Evolutionary conservation across 2,329 filamentous ascomycete genomes (phyloP).

Genomic region (Colletotrichum incanum): DNA sequence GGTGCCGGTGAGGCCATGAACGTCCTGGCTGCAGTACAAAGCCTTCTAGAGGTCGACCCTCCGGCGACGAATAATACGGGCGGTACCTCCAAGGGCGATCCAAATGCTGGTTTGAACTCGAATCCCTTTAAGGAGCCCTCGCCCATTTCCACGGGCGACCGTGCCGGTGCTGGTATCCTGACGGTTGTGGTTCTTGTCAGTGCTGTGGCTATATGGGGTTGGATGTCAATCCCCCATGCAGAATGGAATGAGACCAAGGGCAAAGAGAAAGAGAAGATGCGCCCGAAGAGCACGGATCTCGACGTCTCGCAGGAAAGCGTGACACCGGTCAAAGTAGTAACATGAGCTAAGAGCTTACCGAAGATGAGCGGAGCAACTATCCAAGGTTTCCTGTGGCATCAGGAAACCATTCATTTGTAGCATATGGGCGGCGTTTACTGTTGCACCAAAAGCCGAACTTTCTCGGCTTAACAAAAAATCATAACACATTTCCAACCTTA

Average conservation of each 20-base stretch:
- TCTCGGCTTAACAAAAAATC: not conserved
- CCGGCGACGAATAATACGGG: constrained; percentile 65
- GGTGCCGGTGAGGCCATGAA: constrained; percentile 75
- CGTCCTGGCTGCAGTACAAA: constrained; percentile 68
- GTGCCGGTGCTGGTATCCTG: constrained; percentile 76
- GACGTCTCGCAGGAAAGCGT: constrained; percentile 24
- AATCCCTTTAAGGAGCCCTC: constrained; percentile 22
- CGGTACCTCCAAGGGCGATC: constrained; percentile 65
- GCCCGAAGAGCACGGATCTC: not conserved
- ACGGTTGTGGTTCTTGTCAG: constrained; percentile 72
- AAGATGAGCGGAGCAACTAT: not conserved
- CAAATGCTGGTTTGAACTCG: constrained; percentile 38
- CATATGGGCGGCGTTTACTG: constrained; percentile 12
- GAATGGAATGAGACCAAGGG: constrained; percentile 36
- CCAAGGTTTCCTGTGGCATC: no score
- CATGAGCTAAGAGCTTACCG: not conserved
- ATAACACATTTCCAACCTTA: not conserved
- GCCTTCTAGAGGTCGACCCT: constrained; percentile 59
- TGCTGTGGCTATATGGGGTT: constrained; percentile 67
- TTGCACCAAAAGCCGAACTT: not conserved
- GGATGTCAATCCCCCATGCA: constrained; percentile 52
- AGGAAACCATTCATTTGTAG: not conserved
- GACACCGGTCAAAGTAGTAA: not conserved
- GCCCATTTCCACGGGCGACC: constrained; percentile 70
- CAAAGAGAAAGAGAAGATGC: constrained; percentile 6